Base-by-base conservation (phyloP, 306 rosid species). In the Ochetophila trinervis region DNA sequence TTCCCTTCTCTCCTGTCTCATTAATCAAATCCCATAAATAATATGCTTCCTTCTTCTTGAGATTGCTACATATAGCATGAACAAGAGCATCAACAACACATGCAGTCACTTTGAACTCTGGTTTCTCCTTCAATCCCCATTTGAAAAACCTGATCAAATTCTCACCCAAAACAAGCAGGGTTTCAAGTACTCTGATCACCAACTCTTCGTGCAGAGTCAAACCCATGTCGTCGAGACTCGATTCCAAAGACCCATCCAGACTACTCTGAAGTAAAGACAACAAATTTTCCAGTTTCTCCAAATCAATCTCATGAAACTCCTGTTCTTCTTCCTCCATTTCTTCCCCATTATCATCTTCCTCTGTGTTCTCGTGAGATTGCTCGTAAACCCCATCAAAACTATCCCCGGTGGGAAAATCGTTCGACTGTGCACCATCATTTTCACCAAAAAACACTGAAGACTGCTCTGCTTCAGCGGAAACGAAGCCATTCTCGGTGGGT, bases 11-110 rank as follows among this genome's bases (percentile, higher is more conserved):
- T 35, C 79, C 86, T 22, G 85, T 57, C 30, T 85, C 85, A 76
- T 71, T 80, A 37, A 87, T 76, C 64, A 89, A 80, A 67, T 82
- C 91, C 98, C 91, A 92, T 62, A 89, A 54, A 47, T 68, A 53
- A 63, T 78, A 85, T 3, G 84, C 64, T 22, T 63, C 76, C 60
- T 74, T 79, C 76, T 69, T 83, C 58, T 53, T 79, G 15, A 53
- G 66, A 55, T 44, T 68, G 14, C 63, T 13, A 53, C 82, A 70
- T 14, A 86, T 17, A 0, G 74, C 69, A 5, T 27, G 15, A 60
- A 79, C 84, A 65, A 92, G 82, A 5, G 82, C 76, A 22, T 80
- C 84, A 45, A 92, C 21, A 17, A 77, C 75, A 19, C 56, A 44
- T 3, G 81, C 22, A 1, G 80, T 78, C 23, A 80, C 73, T 55